Conservation (phyloP, 768 basidiomycete species). For the Boletus eberwhitei region DNA sequence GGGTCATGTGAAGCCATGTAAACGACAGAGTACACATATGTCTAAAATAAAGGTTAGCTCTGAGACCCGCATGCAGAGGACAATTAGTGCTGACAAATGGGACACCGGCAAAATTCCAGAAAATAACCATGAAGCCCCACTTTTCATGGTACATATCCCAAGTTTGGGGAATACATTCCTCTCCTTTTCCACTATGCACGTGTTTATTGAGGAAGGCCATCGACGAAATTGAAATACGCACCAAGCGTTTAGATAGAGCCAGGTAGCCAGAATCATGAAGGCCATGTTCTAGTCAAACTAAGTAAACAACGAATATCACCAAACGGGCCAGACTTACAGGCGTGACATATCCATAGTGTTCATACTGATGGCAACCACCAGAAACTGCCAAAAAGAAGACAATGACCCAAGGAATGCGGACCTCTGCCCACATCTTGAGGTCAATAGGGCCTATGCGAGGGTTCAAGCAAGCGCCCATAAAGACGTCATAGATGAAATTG, state of each 20-base stretch:
- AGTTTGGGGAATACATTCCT: slow-evolving; percentile 93
- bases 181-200: slow-evolving; percentile 71
- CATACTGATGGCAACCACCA: slow-evolving; percentile 94
- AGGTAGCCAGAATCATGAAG: slow-evolving; percentile 94
- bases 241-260: slow-evolving; percentile 97
- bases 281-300: slow-evolving; percentile 73
- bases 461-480: slow-evolving; percentile 95
- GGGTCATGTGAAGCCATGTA: slow-evolving; percentile 98
- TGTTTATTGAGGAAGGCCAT: not conserved
- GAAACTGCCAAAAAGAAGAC: slow-evolving; percentile 92
- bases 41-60: slow-evolving; percentile 40
- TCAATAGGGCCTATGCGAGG: slow-evolving; percentile 90
- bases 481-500: slow-evolving; percentile 90
- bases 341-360: slow-evolving; percentile 86
- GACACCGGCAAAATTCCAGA: slow-evolving; percentile 95
- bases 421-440: slow-evolving; percentile 98
- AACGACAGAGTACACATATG: slow-evolving; percentile 95
- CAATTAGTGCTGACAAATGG: slow-evolving; percentile 65
- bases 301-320: not conserved
- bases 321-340: slow-evolving; percentile 50
- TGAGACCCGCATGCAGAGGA: not conserved
- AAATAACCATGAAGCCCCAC: slow-evolving; percentile 98
- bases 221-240: slow-evolving; percentile 28
- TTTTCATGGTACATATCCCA: slow-evolving; percentile 99
- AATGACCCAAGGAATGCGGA: slow-evolving; percentile 95